Base-by-base conservation (phyloP, 768 basidiomycete species). In the Collybiopsis confluens region DNA sequence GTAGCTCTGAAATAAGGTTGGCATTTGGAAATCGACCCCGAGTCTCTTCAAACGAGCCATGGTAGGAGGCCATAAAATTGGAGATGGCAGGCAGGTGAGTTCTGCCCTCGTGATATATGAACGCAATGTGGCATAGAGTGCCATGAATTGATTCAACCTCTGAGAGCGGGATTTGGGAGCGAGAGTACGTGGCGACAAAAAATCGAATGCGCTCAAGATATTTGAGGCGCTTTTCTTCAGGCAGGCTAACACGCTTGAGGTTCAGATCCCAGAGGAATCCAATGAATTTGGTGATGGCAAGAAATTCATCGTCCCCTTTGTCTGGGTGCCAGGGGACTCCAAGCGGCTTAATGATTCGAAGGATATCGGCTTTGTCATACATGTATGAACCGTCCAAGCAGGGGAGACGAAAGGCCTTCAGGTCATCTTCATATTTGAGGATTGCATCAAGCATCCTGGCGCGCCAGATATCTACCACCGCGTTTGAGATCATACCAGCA, bases 391-490 rank as follows among this genome's bases (percentile, higher is more conserved):
- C 53, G 3, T 2, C 15, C 2, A 24, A 21, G 20, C 28, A 27
- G 7, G 62, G 64, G 16, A 51, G 54, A 1, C 43, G 55, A 24
- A 69, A 60, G 2, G 63, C 21, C 7, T 60, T 43, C 45, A 68
- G 58, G 37, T 74, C 66, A 56, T 74, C 70, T 1, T 68, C 69
- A 64, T 66, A 69, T 38, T 69, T 68, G 26, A 59, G 28, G 13
- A 53, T 28, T 35, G 42, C 38, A 21, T 45, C 9, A 16, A 62
- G 20, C 6, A 24, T 11, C 8, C 38, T 7, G n/a, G 8, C 20
- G 1, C 38, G 27, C 48, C 55, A 52, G 45, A 62, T 57, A 41
- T 59, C 58, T 1, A 50, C 55, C 16, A 46, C 38, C 5, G 60
- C 57, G 33, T 62, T 57, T 3, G 48, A 58, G 16, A 48, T 44